Conservation (phyloP, 176 grass and related monocot genomes). For the Elymus sibiricus region DNA sequence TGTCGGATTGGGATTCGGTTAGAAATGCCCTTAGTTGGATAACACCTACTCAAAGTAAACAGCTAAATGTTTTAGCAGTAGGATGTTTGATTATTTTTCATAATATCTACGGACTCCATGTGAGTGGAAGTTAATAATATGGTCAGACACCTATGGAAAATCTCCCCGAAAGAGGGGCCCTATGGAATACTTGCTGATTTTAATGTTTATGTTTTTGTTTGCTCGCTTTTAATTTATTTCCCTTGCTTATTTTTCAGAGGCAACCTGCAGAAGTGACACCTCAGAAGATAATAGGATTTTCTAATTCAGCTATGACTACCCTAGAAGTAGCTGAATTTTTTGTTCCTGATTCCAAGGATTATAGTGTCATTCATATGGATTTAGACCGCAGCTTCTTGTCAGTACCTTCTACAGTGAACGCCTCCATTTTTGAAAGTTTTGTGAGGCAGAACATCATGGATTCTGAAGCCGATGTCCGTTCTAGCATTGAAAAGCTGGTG, state of each 20-base stretch:
- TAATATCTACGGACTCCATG: neutral
- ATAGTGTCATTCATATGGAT: conserved; percentile 80
- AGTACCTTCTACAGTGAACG: conserved; percentile 63
- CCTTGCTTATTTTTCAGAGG: conserved; percentile 52
- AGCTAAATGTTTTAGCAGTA: neutral
- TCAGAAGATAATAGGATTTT: conserved; percentile 73
- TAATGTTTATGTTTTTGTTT: neutral
- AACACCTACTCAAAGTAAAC: neutral
- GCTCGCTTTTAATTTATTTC: neutral
- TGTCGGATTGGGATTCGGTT: too few relatives aligned
- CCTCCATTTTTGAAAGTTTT: conserved; percentile 92
- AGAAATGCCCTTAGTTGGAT: conserved; percentile 9
- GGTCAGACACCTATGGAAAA: neutral
- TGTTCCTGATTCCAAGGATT: conserved; percentile 33
- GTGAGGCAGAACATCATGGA: conserved; percentile 81
- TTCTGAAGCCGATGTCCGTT: conserved; percentile 73
- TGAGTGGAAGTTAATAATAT: neutral
- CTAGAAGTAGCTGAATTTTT: conserved; percentile 82
- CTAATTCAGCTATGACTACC: conserved; percentile 61
- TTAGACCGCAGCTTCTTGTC: conserved; percentile 78
- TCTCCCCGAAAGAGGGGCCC: neutral
- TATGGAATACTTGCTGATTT: neutral
- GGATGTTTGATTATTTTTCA: neutral
- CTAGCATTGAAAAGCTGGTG: conserved; percentile 64
- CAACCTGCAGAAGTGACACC: conserved; percentile 50